Conservation (phyloP, 2,329 filamentous ascomycete genomes). For the Cyanodermella asteris region DNA sequence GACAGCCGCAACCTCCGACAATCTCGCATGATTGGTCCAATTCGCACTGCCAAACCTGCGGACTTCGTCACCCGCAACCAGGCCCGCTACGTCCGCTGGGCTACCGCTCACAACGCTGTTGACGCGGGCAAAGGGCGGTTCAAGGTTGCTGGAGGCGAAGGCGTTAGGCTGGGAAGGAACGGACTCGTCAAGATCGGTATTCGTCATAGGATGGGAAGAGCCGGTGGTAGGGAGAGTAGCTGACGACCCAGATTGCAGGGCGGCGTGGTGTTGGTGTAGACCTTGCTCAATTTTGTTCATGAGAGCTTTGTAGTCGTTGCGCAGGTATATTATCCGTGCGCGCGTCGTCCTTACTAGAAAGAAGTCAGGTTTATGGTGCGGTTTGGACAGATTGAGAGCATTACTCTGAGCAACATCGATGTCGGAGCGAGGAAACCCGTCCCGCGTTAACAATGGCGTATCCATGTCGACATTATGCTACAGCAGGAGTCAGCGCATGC, state of each 20-base stretch:
- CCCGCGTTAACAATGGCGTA: slow-evolving; percentile 63
- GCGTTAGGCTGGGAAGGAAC: slow-evolving; percentile 1
- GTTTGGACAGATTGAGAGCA: slow-evolving; percentile 10
- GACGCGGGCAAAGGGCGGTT: slow-evolving; percentile 65
- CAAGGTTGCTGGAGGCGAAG: slow-evolving; percentile 15
- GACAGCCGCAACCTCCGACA: slow-evolving; percentile 69
- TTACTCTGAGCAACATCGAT: slow-evolving; percentile 91
- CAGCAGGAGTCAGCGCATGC: slow-evolving; percentile 1
- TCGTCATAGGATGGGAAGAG: slow-evolving; percentile 16
- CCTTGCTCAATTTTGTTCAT: slow-evolving; percentile 68
- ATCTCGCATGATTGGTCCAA: slow-evolving; percentile 61
- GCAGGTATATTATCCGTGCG: slow-evolving; percentile 66
- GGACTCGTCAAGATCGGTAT: slow-evolving; percentile 5
- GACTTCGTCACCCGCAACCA: slow-evolving; percentile 62
- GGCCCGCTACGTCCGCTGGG: slow-evolving; percentile 62
- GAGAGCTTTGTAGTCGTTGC: slow-evolving; percentile 81
- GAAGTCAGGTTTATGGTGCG: slow-evolving; percentile 1
- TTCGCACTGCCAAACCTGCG: slow-evolving; percentile 71
- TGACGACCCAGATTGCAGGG: slow-evolving; percentile 33
- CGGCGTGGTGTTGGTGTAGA: slow-evolving; percentile 81
- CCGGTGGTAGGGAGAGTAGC: slow-evolving; percentile 16
- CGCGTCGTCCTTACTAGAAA: slow-evolving; percentile 68
- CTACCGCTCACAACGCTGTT: slow-evolving; percentile 60
- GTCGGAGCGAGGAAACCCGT: slow-evolving; percentile 82
- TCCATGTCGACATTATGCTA: slow-evolving; percentile 89